phyloP scores from a whole-genome alignment of 1,284 basidiomycete genomes.

The Fomes fomentarius region DNA sequence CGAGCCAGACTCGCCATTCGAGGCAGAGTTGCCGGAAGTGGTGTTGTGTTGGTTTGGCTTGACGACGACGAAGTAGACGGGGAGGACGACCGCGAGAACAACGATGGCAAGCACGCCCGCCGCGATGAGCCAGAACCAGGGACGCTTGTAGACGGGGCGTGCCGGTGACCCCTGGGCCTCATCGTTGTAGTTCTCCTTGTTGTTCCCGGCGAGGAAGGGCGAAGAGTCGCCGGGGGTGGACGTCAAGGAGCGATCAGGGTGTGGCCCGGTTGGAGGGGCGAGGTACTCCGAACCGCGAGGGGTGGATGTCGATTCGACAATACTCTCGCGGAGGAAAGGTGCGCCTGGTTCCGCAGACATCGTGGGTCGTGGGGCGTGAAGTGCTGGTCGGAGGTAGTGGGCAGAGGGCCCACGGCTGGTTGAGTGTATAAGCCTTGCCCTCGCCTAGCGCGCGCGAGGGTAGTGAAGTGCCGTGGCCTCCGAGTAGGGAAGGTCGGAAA shows the following conservation, averaged over 20 bases:
- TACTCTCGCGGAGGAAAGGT: conserved; percentile 3
- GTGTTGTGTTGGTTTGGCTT: conserved; percentile 34
- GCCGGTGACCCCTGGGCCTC: neutral
- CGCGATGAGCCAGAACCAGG: conserved; percentile 28
- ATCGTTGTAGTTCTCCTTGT: conserved; percentile 8
- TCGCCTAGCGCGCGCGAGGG: neutral
- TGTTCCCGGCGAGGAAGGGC: conserved; percentile 8
- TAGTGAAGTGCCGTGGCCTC: neutral
- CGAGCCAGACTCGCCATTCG: conserved; percentile 14
- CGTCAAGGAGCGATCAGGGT: conserved; percentile 6
- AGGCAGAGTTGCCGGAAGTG: conserved; percentile 14
- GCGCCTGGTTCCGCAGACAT: neutral
- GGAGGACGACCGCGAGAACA: conserved; percentile 42
- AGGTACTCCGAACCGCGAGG: conserved; percentile 15
- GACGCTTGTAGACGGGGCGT: conserved; percentile 32
- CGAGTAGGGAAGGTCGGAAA: neutral
- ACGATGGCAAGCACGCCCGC: conserved; percentile 39
- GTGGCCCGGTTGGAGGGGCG: conserved; percentile 2
- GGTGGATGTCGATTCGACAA: conserved; percentile 8
- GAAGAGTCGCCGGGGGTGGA: conserved; percentile 13
- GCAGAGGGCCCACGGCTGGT: neutral
- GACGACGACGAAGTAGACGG: conserved; percentile 45
- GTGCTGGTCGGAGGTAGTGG: neutral
- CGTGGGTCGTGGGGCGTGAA: neutral
- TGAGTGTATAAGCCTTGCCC: neutral